A percentile compares a stretch with the other conserved stretches of the same genome.
phyloP scores from a whole-genome alignment of 768 basidiomycete species.

The Kwoniella europaea region DNA sequence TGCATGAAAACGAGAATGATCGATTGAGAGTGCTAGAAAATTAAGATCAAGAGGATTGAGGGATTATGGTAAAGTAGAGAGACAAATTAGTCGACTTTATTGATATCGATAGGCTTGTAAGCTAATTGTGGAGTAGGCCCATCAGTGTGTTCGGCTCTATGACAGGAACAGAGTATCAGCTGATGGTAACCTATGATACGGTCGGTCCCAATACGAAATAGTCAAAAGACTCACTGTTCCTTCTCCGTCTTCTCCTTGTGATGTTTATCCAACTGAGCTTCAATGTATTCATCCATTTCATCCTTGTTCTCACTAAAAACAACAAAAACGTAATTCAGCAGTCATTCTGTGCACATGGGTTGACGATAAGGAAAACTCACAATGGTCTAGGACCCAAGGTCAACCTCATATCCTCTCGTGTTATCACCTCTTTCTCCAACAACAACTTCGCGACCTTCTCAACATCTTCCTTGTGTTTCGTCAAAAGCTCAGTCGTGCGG shows the following conservation, averaged over 20 bases:
- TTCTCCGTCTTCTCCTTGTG: slow-evolving; percentile 35
- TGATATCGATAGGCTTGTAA: slow-evolving; percentile 23
- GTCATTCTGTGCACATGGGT: too few relatives aligned
- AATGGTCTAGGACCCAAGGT: slow-evolving; percentile 46
- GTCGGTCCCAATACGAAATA: too few relatives aligned
- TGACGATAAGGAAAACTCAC: slow-evolving; percentile 32
- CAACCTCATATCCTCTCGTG: slow-evolving; percentile 67
- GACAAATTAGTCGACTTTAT: slow-evolving; percentile 13
- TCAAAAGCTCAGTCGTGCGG: slow-evolving; percentile 80
- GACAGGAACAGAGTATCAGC: too few relatives aligned
- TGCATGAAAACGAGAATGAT: too few relatives aligned
- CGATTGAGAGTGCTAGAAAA: too few relatives aligned
- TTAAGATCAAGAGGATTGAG: too few relatives aligned
- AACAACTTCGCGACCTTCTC: slow-evolving; percentile 90
- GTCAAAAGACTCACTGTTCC: slow-evolving; percentile 15
- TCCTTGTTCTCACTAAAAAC: slow-evolving; percentile 67
- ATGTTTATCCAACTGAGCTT: slow-evolving; percentile 59
- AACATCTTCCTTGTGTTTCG: slow-evolving; percentile 79
- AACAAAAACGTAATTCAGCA: too few relatives aligned
- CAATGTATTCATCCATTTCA: slow-evolving; percentile 98
- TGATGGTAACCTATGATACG: too few relatives aligned
- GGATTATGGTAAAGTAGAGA: too few relatives aligned
- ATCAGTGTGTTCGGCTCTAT: neutral
- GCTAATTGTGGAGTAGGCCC: slow-evolving; percentile 22
- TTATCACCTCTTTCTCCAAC: slow-evolving; percentile 94